phyloP scores from a whole-genome alignment of 805 yeast genomes.

The Wickerhamomyces chambardii region DNA sequence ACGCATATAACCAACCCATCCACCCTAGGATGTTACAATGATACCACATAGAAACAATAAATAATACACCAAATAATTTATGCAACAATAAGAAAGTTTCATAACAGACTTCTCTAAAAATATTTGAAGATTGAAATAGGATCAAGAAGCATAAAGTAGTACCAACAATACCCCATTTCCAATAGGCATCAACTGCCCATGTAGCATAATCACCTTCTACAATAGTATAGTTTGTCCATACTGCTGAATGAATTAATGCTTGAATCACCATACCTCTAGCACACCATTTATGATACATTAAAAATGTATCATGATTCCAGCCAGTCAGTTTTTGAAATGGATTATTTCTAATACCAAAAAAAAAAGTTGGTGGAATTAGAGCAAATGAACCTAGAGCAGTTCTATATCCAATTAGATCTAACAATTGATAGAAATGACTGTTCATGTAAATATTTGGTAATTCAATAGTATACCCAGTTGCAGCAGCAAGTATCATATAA shows the following conservation, averaged over 20 bases:
- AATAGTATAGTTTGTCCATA: conserved; percentile 40
- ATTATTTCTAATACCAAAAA: conserved; percentile 71
- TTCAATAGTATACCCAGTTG: conserved; percentile 25
- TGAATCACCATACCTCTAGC: conserved; percentile 43
- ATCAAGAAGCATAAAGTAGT: conserved; percentile 34
- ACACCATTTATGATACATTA: conserved; percentile 57
- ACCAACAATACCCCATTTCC: conserved; percentile 40
- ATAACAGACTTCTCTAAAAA: conserved; percentile 44
- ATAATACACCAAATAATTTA: conserved; percentile 42
- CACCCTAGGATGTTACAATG: conserved; percentile 48
- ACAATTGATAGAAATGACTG: conserved; percentile 21
- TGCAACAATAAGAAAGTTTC: conserved; percentile 55
- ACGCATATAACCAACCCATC: conserved; percentile 41
- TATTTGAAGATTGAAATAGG: conserved; percentile 36
- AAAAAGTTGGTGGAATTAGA: conserved; percentile 45
- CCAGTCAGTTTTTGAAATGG: conserved; percentile 56
- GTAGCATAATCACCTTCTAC: conserved; percentile 29
- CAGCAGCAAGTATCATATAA: conserved; percentile 20
- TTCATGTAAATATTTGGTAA: conserved; percentile 28
- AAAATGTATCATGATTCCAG: conserved; percentile 42
- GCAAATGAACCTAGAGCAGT: conserved; percentile 40
- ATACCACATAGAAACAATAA: conserved; percentile 47
- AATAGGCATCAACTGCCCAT: conserved; percentile 37
- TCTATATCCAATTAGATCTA: conserved; percentile 42
- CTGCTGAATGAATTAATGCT: conserved; percentile 45